Conservation (phyloP, 106 monocot species). For the Dendrobium nobile region DNA sequence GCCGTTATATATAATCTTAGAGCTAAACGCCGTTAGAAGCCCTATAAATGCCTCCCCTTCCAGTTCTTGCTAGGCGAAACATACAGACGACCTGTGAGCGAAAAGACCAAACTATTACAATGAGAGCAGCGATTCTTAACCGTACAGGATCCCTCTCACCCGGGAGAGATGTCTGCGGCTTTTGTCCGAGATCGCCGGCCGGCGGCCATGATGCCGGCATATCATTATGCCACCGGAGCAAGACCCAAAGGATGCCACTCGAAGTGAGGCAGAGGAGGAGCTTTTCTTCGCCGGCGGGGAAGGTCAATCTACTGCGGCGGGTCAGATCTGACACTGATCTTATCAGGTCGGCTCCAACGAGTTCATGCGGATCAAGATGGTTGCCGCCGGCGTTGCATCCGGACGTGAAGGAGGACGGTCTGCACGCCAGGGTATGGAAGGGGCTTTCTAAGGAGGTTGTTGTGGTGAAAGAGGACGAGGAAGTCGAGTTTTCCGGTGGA, state of each 20-base stretch:
- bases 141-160: neutral
- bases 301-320: neutral
- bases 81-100: neutral
- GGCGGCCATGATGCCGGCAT: neutral
- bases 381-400: neutral
- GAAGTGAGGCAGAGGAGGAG: neutral
- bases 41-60: neutral
- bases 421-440: conserved; percentile 9
- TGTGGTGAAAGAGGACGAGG: conserved; percentile 7
- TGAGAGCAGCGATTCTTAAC: conserved; percentile 2
- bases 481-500: conserved; percentile 7
- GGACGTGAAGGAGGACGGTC: conserved; percentile 1
- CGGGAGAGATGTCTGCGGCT: neutral
- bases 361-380: neutral
- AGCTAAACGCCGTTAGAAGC: neutral
- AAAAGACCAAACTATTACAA: neutral
- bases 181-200: neutral
- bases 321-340: conserved; percentile 17
- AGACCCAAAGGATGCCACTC: neutral
- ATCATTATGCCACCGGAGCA: neutral
- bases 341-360: neutral
- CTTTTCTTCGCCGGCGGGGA: neutral
- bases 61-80: neutral
- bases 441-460: conserved; percentile 13
- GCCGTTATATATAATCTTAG: neutral